Evolutionary conservation across 345 rosid species (phyloP), one percentile per base, ranked within the genome.

Genomic region (Sonneratia alba): DNA sequence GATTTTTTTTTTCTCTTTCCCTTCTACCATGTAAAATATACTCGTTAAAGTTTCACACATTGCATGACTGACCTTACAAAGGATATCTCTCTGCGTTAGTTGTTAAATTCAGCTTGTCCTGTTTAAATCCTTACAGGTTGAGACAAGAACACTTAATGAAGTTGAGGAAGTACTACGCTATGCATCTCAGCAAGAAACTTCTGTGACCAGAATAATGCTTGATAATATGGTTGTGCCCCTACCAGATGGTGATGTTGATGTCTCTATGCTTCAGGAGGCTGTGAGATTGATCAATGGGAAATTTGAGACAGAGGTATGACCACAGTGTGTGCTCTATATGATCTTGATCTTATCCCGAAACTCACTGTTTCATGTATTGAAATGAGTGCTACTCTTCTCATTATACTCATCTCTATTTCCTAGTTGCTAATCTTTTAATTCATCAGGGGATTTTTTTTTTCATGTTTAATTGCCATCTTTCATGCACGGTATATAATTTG

Each of bases 211-310:
- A 72, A 90, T 92, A 82, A 95, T 89, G 98, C 80, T 92, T 82
- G 98, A 95, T 76, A 92, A 95, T 79, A 96, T 92, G 99, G 97
- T 90, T 72, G 79, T 91, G 36, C 97, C 99, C 2, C 79, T 92
- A 42, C 81, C 91, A 75, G 83, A 84, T 79, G 97, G 98, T 59
- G 96, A 92, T 72, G 78, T 91, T 61, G 94, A 92, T 76, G 88
- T 89, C 63, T 85, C 96, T 14, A 87, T 92, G 98, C 99, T 95
- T 75, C 80, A 80, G 78, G 87, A 81, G 76, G 96, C 97, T 18
- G 91, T 95, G 48, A 77, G 82, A 27, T 79, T 90, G 73, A 89
- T 92, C 74, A 74, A 82, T 42, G 87, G 94, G 32, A 88, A 81
- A 83, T 88, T 87, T 73, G 96, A 90, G 70, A 92, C 97, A 21